Base-by-base conservation (phyloP, 2,329 filamentous ascomycete genomes). In the Thelonectria blattea region DNA sequence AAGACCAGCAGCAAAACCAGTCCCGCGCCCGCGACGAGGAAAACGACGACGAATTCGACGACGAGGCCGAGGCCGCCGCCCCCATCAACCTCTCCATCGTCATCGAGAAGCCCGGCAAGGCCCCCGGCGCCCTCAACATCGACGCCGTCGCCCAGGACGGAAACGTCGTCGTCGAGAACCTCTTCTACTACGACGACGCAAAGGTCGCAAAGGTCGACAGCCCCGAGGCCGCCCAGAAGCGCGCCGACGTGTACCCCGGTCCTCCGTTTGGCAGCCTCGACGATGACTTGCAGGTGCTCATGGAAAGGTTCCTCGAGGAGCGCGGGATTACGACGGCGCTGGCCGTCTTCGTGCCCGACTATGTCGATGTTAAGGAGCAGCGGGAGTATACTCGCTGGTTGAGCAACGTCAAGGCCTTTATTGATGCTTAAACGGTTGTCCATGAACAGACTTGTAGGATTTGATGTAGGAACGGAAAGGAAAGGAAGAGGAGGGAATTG, bases 321-420 rank as follows among this genome's bases (percentile, higher is more conserved):
- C 88, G 95, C 70, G 95, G 94, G 66, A 87, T 99, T 79, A 92
- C 94, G 73, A 88, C 90, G 70, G 86, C 89, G 60, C 85, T 99
- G 71, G 94, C 93, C 55, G 81, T 93, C 68, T 97, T 98, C 78
- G 89, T 96, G 46, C 92, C 93, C 39, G 93, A 98, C 77, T 99
- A 97, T 81, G 93, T 98, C 73, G 93, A 98, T 75, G 87, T 91
- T 80, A 99, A 99, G 89, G 95, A 99, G 87, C 94, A 98, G 87
- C 91, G 88, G 80, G 95, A 99, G 85, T 99, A 99, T 79, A 81
- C 96, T 63, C 81, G 85, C 67, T 99, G 96, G 95, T 82, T 99
- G 77, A 85, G 88, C 77, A 91, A 91, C 74, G 85, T 97, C 78
- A 95, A 94, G 87, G 81, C 80, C 65, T 97, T 98, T 74, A 83